These are phyloP conservation scores for Fusarium setosum DNA, from an alignment of 2,329 filamentous ascomycete genomes.

Conservation along the genomic window DNA sequence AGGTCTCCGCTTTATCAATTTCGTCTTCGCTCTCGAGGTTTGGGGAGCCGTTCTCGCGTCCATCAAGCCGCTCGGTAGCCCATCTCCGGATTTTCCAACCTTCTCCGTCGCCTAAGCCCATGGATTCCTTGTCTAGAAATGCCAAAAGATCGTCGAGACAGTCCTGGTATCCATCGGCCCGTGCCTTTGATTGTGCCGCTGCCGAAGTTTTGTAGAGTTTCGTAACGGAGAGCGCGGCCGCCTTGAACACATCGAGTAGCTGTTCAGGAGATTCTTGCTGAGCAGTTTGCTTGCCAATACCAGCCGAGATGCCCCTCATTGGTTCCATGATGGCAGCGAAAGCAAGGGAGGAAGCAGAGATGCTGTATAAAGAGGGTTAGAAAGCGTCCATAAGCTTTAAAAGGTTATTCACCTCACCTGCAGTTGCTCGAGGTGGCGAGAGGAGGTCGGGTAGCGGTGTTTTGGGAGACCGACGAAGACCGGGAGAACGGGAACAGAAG, in stretches of 20 bases:
- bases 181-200: constrained; percentile 78
- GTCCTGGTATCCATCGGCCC: constrained; percentile 89
- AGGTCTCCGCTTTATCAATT: constrained; percentile 69
- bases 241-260: constrained; percentile 90
- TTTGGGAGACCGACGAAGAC: neutral
- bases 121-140: constrained; percentile 84
- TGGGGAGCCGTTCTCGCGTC: constrained; percentile 64
- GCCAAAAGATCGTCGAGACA: constrained; percentile 89
- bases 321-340: constrained; percentile 43
- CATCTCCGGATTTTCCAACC: constrained; percentile 71
- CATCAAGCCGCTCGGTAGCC: constrained; percentile 77
- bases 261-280: constrained; percentile 64
- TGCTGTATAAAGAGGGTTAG: constrained; percentile 24
- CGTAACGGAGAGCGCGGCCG: constrained; percentile 91
- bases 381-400: constrained; percentile 1
- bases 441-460: neutral
- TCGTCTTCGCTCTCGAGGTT: constrained; percentile 78
- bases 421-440: neutral
- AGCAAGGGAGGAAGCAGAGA: constrained; percentile 5
- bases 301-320: constrained; percentile 46
- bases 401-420: constrained; percentile 28
- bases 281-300: constrained; percentile 45
- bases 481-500: neutral
- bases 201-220: constrained; percentile 96
- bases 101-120: constrained; percentile 84